Percentiles rank a stretch among this genome's conserved stretches.
Evolutionary conservation across 306 rosid genomes (phyloP).

Genomic region (Phaseolus lunatus): DNA sequence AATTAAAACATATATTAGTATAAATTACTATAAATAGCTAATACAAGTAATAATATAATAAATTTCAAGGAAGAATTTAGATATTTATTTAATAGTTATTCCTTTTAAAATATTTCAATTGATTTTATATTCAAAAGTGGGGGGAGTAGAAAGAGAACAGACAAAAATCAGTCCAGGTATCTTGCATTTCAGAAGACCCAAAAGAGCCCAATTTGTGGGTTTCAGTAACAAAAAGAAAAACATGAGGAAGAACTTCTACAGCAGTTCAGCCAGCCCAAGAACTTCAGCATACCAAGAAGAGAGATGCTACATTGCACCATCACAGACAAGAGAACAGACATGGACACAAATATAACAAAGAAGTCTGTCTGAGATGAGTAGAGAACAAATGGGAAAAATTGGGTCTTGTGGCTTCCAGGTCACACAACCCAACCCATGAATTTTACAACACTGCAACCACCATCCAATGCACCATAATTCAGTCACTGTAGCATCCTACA

Average conservation of each 20-base stretch:
- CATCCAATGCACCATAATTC: conserved; percentile 24
- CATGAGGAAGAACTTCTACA: neutral
- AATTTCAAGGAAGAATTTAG: neutral
- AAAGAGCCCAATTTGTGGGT: neutral
- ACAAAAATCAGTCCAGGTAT: neutral
- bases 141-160: neutral
- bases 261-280: neutral
- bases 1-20: neutral
- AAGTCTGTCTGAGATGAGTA: neutral
- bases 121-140: neutral
- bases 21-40: neutral
- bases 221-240: neutral
- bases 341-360: neutral
- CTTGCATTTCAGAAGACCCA: neutral
- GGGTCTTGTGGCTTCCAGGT: neutral
- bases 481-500: conserved; percentile 19
- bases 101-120: neutral
- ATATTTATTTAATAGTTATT: neutral
- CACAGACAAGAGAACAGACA: neutral
- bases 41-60: neutral
- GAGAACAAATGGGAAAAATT: neutral
- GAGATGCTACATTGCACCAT: neutral
- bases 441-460: neutral
- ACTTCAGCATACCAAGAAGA: neutral
- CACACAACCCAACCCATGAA: neutral